These are phyloP conservation scores for Eutrema japonicum DNA, from an alignment of 345 rosid species.

Conservation along the genomic window DNA sequence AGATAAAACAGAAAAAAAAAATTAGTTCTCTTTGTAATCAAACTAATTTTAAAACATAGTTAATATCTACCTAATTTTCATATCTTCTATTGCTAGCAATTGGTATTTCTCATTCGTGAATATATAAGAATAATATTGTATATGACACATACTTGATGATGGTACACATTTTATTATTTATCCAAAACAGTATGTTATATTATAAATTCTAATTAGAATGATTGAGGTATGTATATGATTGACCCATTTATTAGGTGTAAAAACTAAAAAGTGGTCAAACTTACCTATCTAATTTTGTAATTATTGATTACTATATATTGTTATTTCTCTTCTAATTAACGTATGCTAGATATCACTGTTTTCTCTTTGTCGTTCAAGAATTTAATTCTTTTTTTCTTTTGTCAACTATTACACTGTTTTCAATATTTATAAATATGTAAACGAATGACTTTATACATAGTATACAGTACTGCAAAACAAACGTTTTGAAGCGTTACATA, in stretches of 20 bases:
- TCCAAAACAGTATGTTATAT: not conserved
- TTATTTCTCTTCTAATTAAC: too few species aligned
- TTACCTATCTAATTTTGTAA: too few species aligned
- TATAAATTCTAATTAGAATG: not conserved
- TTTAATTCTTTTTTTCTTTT: not conserved
- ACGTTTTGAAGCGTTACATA: not conserved
- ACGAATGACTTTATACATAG: not conserved
- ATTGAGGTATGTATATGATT: too few species aligned
- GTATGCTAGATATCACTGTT: slow-evolving; percentile 4
- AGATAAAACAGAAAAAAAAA: too few species aligned
- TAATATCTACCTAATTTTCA: too few species aligned
- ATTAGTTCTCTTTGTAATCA: too few species aligned
- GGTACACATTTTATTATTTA: slow-evolving; percentile 1
- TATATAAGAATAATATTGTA: slow-evolving; percentile 1
- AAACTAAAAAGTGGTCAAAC: too few species aligned
- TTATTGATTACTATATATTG: too few species aligned
- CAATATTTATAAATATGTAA: not conserved
- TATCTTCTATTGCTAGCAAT: too few species aligned
- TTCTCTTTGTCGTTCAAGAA: not conserved
- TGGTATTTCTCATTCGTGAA: too few species aligned
- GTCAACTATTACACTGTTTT: not conserved
- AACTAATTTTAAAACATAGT: too few species aligned
- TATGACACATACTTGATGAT: not conserved
- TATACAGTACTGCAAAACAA: not conserved
- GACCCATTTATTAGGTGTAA: too few species aligned